These are phyloP conservation scores for Cutaneotrichosporon arboriforme DNA, from an alignment of 1,284 basidiomycete genomes.

Conservation along the genomic window DNA sequence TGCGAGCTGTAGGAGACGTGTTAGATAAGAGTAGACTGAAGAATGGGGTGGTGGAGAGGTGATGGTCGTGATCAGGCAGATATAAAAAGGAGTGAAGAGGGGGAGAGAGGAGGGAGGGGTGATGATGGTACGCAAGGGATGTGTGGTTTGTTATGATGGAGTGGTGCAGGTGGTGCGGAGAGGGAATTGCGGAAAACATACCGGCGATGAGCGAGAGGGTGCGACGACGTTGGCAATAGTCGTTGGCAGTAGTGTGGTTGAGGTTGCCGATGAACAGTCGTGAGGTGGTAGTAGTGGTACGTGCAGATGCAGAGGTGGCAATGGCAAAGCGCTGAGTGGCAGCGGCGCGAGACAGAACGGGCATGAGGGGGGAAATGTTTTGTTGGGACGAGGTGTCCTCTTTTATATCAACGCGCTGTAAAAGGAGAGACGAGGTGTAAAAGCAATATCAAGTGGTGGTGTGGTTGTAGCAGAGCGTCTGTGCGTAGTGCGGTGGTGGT, in stretches of 20 bases:
- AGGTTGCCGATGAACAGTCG: not conserved
- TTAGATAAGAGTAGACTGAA: not conserved
- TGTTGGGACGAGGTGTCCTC: not conserved
- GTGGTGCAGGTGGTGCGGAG: not conserved
- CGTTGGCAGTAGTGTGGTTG: not conserved
- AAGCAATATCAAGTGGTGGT: too few species aligned
- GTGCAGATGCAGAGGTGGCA: not conserved
- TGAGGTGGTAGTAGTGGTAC: not conserved
- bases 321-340: not conserved
- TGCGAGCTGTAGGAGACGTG: conserved; percentile 1
- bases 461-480: too few species aligned
- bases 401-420: not conserved
- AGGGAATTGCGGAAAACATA: not conserved
- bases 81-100: too few species aligned
- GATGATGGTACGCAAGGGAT: too few species aligned
- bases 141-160: not conserved
- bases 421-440: not conserved
- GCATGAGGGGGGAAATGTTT: conserved; percentile 1
- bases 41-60: not conserved
- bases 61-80: not conserved
- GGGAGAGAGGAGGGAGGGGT: not conserved
- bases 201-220: not conserved
- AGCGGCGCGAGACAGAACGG: conserved; percentile 1
- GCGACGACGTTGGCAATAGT: not conserved
- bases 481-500: not conserved